Conservation (phyloP, 2,329 filamentous ascomycete genomes). For the Alternaria sp. region DNA sequence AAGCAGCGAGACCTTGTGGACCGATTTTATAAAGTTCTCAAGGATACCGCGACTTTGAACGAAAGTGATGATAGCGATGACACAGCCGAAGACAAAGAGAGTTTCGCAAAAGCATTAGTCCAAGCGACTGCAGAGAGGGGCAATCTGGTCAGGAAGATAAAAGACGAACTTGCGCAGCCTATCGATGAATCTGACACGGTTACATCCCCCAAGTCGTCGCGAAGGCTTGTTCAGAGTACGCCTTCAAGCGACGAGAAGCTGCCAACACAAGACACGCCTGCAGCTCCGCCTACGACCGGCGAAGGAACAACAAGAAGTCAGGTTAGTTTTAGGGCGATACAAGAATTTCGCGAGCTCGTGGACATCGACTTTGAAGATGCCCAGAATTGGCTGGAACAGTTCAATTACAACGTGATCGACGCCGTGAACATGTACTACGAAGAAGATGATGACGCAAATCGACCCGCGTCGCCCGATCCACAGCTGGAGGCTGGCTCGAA, state of each 20-base stretch:
- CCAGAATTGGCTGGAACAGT: not conserved
- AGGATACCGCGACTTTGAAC: not conserved
- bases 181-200: not conserved
- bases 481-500: not conserved
- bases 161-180: conserved; percentile 3
- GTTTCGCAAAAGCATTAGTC: not conserved
- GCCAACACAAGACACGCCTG: not conserved
- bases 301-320: not conserved
- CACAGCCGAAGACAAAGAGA: not conserved
- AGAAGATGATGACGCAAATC: not conserved
- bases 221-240: not conserved
- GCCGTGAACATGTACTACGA: not conserved
- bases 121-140: not conserved
- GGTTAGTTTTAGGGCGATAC: not conserved
- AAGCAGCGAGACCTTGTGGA: not conserved
- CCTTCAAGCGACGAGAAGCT: not conserved
- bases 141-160: not conserved
- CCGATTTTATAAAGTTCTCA: not conserved
- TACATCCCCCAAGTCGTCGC: not conserved
- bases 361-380: not conserved
- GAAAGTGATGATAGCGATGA: not conserved
- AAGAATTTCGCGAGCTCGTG: not conserved
- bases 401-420: not conserved
- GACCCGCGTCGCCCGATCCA: not conserved
- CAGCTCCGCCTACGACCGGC: not conserved